Conservation (phyloP, 345 rosid species). For the Populus simonii region DNA sequence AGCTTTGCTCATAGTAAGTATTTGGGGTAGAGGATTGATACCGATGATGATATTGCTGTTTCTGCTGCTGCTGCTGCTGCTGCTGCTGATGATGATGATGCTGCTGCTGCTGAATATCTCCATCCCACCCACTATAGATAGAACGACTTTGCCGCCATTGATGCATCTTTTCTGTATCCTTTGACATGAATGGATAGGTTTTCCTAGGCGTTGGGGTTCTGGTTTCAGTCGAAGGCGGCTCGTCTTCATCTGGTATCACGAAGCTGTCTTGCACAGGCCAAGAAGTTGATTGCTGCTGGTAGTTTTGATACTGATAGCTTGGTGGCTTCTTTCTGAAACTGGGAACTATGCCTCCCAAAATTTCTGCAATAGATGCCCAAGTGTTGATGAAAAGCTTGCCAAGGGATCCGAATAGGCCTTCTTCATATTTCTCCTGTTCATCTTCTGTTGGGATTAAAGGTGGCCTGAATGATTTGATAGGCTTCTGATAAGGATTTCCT, state of each 20-base stretch:
- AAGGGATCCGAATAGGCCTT: slow-evolving; percentile 66
- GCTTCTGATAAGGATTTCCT: slow-evolving; percentile 45
- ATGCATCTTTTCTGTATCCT: slow-evolving; percentile 82
- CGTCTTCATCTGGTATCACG: slow-evolving; percentile 71
- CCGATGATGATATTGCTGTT: slow-evolving; percentile 57
- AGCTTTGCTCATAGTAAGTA: slow-evolving; percentile 71
- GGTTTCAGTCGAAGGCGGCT: slow-evolving; percentile 79
- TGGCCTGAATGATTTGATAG: slow-evolving; percentile 58
- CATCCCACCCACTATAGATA: slow-evolving; percentile 68
- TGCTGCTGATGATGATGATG: slow-evolving; percentile 50
- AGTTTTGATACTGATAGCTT: slow-evolving; percentile 33
- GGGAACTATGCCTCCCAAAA: slow-evolving; percentile 65
- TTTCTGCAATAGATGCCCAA: slow-evolving; percentile 56
- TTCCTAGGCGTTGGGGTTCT: slow-evolving; percentile 82
- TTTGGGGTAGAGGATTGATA: slow-evolving; percentile 66
- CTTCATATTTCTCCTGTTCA: slow-evolving; percentile 74
- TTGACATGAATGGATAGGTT: slow-evolving; percentile 91
- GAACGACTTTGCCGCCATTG: slow-evolving; percentile 83
- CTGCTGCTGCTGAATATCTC: slow-evolving; percentile 48
- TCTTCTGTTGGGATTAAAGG: slow-evolving; percentile 68
- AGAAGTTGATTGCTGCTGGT: slow-evolving; percentile 24
- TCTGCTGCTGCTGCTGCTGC: slow-evolving; percentile 43
- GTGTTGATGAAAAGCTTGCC: slow-evolving; percentile 49
- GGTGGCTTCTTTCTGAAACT: slow-evolving; percentile 46
- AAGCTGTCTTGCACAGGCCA: slow-evolving; percentile 79